Percentiles rank a stretch among this genome's conserved stretches.
These are phyloP conservation scores for Houttuynia cordata DNA, from an alignment of 164 flowering plant genomes.

Conservation along the genomic window DNA sequence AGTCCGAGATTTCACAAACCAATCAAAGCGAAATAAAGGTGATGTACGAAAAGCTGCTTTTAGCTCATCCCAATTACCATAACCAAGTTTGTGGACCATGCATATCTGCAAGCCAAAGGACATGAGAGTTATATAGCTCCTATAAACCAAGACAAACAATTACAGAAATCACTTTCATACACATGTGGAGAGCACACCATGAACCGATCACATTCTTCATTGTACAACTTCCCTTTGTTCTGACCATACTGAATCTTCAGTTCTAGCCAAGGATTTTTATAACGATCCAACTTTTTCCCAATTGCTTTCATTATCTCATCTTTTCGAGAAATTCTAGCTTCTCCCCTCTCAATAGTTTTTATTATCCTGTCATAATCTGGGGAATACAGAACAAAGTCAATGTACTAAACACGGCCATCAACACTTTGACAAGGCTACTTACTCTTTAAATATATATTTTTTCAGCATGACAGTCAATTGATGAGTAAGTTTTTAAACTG, in stretches of 20 bases:
- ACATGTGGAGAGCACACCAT: slow-evolving; percentile 44
- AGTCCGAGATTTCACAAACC: slow-evolving; percentile 98
- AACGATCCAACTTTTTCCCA: slow-evolving; percentile 98
- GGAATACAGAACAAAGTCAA: not conserved
- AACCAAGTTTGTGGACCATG: slow-evolving; percentile 98
- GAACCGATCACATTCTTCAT: slow-evolving; percentile 99
- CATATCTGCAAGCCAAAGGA: slow-evolving; percentile 45
- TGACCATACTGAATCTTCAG: slow-evolving; percentile 97
- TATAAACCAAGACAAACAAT: not conserved
- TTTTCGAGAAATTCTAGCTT: slow-evolving; percentile 85
- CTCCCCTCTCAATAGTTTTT: slow-evolving; percentile 95
- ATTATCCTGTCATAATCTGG: slow-evolving; percentile 94
- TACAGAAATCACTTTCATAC: not conserved
- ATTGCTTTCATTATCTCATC: slow-evolving; percentile 99
- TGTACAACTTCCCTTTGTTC: slow-evolving; percentile 95
- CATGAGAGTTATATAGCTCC: not conserved
- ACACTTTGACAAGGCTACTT: not conserved
- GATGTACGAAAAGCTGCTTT: slow-evolving; percentile 96
- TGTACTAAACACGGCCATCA: not conserved
- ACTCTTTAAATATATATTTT: too few relatives aligned
- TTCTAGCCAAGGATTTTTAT: slow-evolving; percentile 99
- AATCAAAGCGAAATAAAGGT: slow-evolving; percentile 89
- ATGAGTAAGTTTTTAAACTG: too few relatives aligned
- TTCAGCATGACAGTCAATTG: not conserved
- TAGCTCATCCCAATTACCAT: slow-evolving; percentile 99